Percentiles rank a stretch among this genome's conserved stretches.
These are phyloP conservation scores for Ustilago trichophora DNA, from an alignment of 1,284 basidiomycete genomes.

Conservation along the genomic window DNA sequence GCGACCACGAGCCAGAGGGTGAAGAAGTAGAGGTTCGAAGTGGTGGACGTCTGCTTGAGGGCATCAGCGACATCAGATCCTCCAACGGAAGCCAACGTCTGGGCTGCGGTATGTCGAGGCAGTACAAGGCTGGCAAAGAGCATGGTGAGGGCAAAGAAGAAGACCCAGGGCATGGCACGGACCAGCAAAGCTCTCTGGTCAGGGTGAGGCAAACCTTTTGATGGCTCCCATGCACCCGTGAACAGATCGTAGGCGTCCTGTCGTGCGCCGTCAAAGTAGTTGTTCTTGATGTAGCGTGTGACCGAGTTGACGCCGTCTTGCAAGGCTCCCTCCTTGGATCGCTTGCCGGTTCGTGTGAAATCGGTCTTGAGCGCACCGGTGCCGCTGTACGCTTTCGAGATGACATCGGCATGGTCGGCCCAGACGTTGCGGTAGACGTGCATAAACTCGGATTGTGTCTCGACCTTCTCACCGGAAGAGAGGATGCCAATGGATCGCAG, in stretches of 20 bases:
- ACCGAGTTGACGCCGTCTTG: slow-evolving; percentile 89
- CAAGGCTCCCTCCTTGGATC: slow-evolving; percentile 79
- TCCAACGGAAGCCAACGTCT: slow-evolving; percentile 13
- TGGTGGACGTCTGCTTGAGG: slow-evolving; percentile 4
- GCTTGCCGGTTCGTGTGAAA: slow-evolving; percentile 88
- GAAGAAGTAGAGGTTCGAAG: slow-evolving; percentile 38
- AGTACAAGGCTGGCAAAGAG: slow-evolving; percentile 70
- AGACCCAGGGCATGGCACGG: slow-evolving; percentile 83
- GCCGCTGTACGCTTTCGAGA: slow-evolving; percentile 91
- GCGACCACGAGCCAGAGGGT: slow-evolving; percentile 48
- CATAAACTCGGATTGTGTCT: slow-evolving; percentile 67
- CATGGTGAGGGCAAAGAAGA: slow-evolving; percentile 79
- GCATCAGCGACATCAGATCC: slow-evolving; percentile 4
- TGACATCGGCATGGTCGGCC: slow-evolving; percentile 94
- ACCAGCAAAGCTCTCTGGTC: slow-evolving; percentile 82
- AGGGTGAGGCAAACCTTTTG: slow-evolving; percentile 75
- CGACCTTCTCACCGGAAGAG: slow-evolving; percentile 49
- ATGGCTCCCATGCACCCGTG: slow-evolving; percentile 82
- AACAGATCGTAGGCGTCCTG: slow-evolving; percentile 80
- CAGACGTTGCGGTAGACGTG: slow-evolving; percentile 92
- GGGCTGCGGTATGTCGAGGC: slow-evolving; percentile 36
- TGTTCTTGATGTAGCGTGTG: slow-evolving; percentile 92
- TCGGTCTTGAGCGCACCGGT: slow-evolving; percentile 97
- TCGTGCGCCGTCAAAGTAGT: slow-evolving; percentile 93
- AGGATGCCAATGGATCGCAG: slow-evolving; percentile 70